Conservation (phyloP, 495 filamentous ascomycete species). For the Saxophila tyrrhenica region DNA sequence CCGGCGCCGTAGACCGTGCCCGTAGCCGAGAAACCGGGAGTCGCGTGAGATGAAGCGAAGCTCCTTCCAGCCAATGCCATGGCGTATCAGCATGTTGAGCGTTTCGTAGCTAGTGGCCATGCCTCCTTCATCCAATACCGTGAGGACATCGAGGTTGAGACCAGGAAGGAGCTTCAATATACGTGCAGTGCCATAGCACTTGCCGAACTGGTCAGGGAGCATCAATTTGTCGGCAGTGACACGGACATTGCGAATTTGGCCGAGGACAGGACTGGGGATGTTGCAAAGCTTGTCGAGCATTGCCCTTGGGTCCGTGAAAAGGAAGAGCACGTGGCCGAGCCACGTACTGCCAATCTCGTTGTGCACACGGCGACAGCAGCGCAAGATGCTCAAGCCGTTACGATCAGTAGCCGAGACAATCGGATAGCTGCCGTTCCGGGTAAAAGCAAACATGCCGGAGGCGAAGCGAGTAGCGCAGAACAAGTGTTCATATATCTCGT, state of each 20-base stretch:
- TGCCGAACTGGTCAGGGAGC: not conserved
- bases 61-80: not conserved
- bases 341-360: not conserved
- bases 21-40: not conserved
- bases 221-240: not conserved
- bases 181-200: not conserved
- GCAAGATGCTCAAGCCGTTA: not conserved
- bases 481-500: too few relatives aligned
- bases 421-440: not conserved
- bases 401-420: not conserved
- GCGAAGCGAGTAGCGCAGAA: not conserved
- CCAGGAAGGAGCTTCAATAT: not conserved
- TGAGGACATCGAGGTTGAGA: not conserved
- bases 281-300: not conserved
- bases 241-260: not conserved
- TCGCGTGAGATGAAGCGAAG: not conserved
- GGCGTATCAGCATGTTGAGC: not conserved
- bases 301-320: not conserved
- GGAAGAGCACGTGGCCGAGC: not conserved
- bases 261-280: not conserved
- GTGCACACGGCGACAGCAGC: not conserved
- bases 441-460: not conserved
- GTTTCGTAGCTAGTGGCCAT: not conserved
- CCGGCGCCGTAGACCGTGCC: not conserved
- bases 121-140: not conserved